A percentile compares a stretch with the other conserved stretches of the same genome.
These are phyloP conservation scores for Ceratocystis destructans DNA, from an alignment of 2,329 filamentous ascomycete species.

Conservation along the genomic window DNA sequence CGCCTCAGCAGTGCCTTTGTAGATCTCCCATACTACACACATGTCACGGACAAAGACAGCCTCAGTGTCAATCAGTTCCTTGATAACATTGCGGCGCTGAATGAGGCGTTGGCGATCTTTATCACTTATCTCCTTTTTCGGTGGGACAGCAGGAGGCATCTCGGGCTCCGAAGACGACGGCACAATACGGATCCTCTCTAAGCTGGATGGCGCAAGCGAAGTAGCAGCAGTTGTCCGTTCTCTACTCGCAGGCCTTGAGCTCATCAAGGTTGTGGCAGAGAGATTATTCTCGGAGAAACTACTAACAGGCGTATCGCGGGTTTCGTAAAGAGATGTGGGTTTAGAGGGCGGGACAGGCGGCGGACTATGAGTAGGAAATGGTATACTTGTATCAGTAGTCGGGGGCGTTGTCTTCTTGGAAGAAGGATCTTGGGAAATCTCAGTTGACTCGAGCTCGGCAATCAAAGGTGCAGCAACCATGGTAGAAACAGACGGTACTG, in stretches of 20 bases:
- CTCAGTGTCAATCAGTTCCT: constrained; percentile 82
- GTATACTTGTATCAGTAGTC: constrained; percentile 12
- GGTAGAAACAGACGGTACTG: background rate
- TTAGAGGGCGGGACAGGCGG: constrained; percentile 34
- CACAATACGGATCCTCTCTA: constrained; percentile 14
- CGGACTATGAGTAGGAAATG: constrained; percentile 37
- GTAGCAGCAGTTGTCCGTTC: constrained; percentile 22
- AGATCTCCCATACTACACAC: constrained; percentile 95
- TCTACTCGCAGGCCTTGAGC: constrained; percentile 34
- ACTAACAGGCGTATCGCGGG: constrained; percentile 15
- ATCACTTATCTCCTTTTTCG: constrained; percentile 17
- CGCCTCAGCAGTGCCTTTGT: constrained; percentile 79
- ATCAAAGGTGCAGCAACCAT: background rate
- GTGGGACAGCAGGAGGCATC: constrained; percentile 16
- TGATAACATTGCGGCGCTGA: constrained; percentile 71
- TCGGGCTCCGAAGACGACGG: constrained; percentile 14
- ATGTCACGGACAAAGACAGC: constrained; percentile 84
- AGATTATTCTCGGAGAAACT: constrained; percentile 22
- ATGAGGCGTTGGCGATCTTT: constrained; percentile 54
- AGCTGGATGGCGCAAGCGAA: constrained; percentile 16
- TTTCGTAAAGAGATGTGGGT: constrained; percentile 13
- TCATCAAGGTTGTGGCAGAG: constrained; percentile 32
- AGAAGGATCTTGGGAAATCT: background rate
- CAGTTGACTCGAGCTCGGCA: background rate
- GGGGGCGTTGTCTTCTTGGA: background rate